Percentiles rank a stretch among this genome's conserved stretches.
phyloP scores from a whole-genome alignment of 2,329 filamentous ascomycete genomes.

The Pestalotiopsis sp. region DNA sequence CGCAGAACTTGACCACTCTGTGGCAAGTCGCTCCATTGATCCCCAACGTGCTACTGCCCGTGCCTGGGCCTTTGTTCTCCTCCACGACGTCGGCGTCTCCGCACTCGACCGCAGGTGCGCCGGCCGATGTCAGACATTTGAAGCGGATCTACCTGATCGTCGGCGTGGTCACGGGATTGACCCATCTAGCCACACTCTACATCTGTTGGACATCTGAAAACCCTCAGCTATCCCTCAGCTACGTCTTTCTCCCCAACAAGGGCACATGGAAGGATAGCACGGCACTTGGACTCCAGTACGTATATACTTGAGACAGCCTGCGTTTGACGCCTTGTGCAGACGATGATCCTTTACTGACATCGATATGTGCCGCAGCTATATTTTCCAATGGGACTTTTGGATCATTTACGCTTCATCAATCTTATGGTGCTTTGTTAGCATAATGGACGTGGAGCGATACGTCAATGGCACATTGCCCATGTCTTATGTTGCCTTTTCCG shows the following conservation, averaged over 20 bases:
- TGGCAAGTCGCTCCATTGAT: conserved; percentile 27
- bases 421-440: conserved; percentile 25
- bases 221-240: conserved; percentile 21
- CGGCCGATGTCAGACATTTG: conserved; percentile 24
- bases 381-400: conserved; percentile 30
- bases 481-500: conserved; percentile 5
- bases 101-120: background rate
- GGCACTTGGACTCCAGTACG: conserved; percentile 22
- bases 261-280: conserved; percentile 19
- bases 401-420: conserved; percentile 24
- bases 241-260: conserved; percentile 25
- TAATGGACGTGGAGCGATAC: conserved; percentile 24
- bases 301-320: background rate
- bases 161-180: conserved; percentile 19
- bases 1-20: conserved; percentile 24
- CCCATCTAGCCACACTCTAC: conserved; percentile 23
- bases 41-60: conserved; percentile 22
- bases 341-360: background rate
- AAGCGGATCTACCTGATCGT: conserved; percentile 24
- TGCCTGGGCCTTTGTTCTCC: background rate
- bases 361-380: conserved; percentile 15
- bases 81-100: background rate
- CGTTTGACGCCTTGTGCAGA: background rate
- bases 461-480: conserved; percentile 13
- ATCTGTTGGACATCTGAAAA: conserved; percentile 20